Evolutionary conservation across 352 stramenopile genomes (phyloP).

Genomic region (Pythium aphanidermatum): DNA sequence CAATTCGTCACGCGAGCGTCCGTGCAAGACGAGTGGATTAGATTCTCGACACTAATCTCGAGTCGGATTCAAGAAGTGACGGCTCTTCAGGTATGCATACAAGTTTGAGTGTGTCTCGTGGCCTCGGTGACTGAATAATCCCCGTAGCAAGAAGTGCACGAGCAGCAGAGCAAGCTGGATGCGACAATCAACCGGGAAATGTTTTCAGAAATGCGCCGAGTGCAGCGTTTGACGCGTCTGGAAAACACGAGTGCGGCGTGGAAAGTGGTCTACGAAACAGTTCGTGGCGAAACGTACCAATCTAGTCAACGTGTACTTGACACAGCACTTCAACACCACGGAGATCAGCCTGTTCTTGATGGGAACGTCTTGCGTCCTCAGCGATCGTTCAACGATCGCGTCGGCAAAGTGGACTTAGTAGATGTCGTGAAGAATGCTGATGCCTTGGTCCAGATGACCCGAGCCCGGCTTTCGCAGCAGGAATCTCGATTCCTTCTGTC

Average conservation of each 20-base stretch:
- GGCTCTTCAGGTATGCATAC: slow-evolving; percentile 21
- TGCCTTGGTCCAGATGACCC: slow-evolving; percentile 26
- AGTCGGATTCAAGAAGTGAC: slow-evolving; percentile 32
- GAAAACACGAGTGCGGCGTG: slow-evolving; percentile 22
- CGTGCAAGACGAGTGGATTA: slow-evolving; percentile 39
- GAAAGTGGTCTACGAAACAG: slow-evolving; percentile 20
- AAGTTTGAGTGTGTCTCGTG: not conserved
- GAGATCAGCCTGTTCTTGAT: slow-evolving; percentile 29
- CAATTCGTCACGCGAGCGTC: slow-evolving; percentile 26
- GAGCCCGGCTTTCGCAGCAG: slow-evolving; percentile 16
- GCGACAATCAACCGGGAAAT: slow-evolving; percentile 20
- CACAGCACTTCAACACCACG: slow-evolving; percentile 27
- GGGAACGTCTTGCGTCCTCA: slow-evolving; percentile 16
- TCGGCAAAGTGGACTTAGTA: slow-evolving; percentile 17
- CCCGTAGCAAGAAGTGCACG: slow-evolving; percentile 33
- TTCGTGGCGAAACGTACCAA: slow-evolving; percentile 15
- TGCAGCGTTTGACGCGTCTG: slow-evolving; percentile 19
- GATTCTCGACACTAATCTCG: slow-evolving; percentile 25
- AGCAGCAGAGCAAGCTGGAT: slow-evolving; percentile 34
- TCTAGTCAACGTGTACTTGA: slow-evolving; percentile 23
- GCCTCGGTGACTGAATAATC: not conserved
- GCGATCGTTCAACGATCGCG: slow-evolving; percentile 10
- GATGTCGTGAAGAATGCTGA: slow-evolving; percentile 32
- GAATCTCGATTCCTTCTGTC: slow-evolving; percentile 13
- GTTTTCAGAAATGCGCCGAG: slow-evolving; percentile 27